A percentile compares a stretch with the other conserved stretches of the same genome.
These are phyloP conservation scores for Sutorius australiensis DNA, from an alignment of 768 basidiomycete genomes.

Conservation along the genomic window DNA sequence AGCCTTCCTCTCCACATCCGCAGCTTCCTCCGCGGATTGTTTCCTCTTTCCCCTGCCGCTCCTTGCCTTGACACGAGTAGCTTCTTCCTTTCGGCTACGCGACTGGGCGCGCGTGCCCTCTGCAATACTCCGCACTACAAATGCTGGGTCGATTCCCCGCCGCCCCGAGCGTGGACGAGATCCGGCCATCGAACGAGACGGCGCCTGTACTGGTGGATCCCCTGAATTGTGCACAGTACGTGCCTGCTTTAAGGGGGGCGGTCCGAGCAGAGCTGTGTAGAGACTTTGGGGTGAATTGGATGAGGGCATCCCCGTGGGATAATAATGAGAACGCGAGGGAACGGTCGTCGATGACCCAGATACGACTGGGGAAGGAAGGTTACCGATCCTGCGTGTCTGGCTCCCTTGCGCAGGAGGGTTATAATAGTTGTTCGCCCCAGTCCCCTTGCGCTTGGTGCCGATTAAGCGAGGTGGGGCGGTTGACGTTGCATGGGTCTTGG, in stretches of 20 bases:
- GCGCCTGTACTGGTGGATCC: slow-evolving; percentile 60
- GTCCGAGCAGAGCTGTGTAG: slow-evolving; percentile 71
- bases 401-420: slow-evolving; percentile 50
- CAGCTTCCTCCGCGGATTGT: slow-evolving; percentile 31
- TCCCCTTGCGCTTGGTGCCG: slow-evolving; percentile 56
- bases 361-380: slow-evolving; percentile 39
- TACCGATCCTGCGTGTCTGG: slow-evolving; percentile 37
- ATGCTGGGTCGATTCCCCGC: slow-evolving; percentile 10
- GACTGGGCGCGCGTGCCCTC: slow-evolving; percentile 45
- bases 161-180: slow-evolving; percentile 25
- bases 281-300: slow-evolving; percentile 53
- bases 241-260: slow-evolving; percentile 71
- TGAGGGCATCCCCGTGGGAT: slow-evolving; percentile 36
- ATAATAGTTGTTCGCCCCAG: slow-evolving; percentile 41
- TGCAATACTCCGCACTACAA: slow-evolving; percentile 40
- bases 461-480: slow-evolving; percentile 49
- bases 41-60: slow-evolving; percentile 51
- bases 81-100: slow-evolving; percentile 41
- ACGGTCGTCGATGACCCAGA: slow-evolving; percentile 25
- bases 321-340: slow-evolving; percentile 42
- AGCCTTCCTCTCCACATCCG: slow-evolving; percentile 75
- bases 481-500: slow-evolving; percentile 45
- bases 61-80: slow-evolving; percentile 32
- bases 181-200: slow-evolving; percentile 36
- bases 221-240: slow-evolving; percentile 73